Base-by-base conservation (phyloP, 129 eudicot species). In the Lonicera japonica region DNA sequence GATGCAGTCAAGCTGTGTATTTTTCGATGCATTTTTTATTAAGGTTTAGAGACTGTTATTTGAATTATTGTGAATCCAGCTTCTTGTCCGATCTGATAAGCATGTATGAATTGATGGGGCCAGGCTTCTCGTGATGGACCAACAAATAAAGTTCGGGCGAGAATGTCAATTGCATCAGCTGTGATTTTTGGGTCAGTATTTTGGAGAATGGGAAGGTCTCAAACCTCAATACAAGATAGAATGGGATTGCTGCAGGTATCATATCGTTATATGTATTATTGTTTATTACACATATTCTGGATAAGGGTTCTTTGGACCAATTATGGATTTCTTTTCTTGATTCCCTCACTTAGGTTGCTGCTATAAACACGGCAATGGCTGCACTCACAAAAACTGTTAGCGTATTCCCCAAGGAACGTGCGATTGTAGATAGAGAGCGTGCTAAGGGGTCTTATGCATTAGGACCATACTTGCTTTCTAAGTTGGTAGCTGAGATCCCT, bases 71-170 rank as follows among this genome's bases (percentile, higher is more conserved):
- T 55, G 15, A 55, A 55, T 21, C 19, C n/a, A 56, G 38, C 21
- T 21, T 7, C 15, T 29, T 56, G 43, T 38, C 43, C 6, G 43
- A 4, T 71, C 34, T 25, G 67, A 63, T 59, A 48, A 18, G 55
- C 53, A 51, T 54, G 19, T 50, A 17, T 66, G 39, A 55, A 62
- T 72, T 65, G 54, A 58, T 70, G 70, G n/a, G n/a, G 69, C 70
- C 71, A 94, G 99, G 99, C 96, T 74, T 94, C 94, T 69, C 95
- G 99, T 75, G 99, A 94, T 61, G 99, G 99, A 64, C 96, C 99
- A 45, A 88, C 99, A 46, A 94, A 94, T 60, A 66, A 79, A 73
- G 95, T 94, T 45, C 84, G 99, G 61, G 79, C 99, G 59, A 80
- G 96, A 71, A 88, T 94, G 99, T 94, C 99, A 38, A 57, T 88